These are phyloP conservation scores for Dorcoceras hygrometricum DNA, from an alignment of 257 asterid genomes.

Conservation along the genomic window DNA sequence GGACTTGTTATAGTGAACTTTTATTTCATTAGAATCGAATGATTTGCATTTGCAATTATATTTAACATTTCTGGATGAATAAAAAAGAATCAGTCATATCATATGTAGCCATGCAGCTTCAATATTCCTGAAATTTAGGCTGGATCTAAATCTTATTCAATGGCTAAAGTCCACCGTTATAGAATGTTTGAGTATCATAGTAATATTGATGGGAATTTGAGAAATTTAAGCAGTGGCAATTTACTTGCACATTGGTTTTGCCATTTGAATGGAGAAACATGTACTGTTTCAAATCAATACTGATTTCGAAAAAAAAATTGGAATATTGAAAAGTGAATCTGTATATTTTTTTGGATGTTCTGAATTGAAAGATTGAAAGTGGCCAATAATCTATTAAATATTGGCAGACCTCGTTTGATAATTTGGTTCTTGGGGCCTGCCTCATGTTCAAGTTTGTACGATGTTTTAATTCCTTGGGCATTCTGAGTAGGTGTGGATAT, in stretches of 20 bases:
- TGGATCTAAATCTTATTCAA: neutral
- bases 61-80: no score
- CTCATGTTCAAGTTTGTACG: constrained; percentile 7
- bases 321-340: neutral
- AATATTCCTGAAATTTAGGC: neutral
- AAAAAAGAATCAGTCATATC: neutral
- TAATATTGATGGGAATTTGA: neutral
- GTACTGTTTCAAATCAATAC: neutral
- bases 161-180: neutral
- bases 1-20: neutral
- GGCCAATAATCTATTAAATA: constrained; percentile 7
- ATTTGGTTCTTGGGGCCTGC: constrained; percentile 9
- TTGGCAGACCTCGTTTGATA: constrained; percentile 1
- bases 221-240: neutral
- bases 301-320: neutral
- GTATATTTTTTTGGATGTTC: neutral
- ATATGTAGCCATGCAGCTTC: neutral
- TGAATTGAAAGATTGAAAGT: neutral
- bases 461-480: neutral
- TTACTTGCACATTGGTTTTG: neutral
- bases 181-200: neutral
- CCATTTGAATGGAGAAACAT: neutral
- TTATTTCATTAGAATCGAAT: neutral
- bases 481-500: neutral
- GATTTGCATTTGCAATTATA: neutral